phyloP scores from a whole-genome alignment of 768 basidiomycete genomes.

The Sporobolomyces phaffii region DNA sequence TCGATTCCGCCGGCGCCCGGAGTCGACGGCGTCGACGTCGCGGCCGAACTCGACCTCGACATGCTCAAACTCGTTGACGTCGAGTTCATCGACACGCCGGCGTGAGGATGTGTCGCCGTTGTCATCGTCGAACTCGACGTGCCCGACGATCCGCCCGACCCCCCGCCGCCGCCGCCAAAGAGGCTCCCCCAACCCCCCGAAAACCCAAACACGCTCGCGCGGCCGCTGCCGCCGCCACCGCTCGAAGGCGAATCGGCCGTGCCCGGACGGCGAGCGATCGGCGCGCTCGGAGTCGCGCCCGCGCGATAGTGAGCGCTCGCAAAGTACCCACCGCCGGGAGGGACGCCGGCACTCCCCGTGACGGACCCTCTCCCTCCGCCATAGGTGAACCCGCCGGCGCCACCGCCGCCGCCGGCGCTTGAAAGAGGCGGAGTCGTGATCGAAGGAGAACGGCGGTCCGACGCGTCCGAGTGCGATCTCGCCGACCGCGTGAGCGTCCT shows the following conservation, averaged over 20 bases:
- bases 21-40: neutral
- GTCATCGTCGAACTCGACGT: neutral
- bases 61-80: conserved; percentile 4
- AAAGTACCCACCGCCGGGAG: conserved; percentile 19
- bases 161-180: neutral
- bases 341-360: conserved; percentile 9
- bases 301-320: conserved; percentile 7
- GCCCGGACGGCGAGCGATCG: neutral
- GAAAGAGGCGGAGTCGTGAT: neutral
- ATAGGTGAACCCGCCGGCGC: conserved; percentile 3
- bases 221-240: neutral
- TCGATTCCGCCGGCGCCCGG: conserved; percentile 2
- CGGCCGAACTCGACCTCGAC: conserved; percentile 7
- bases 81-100: neutral
- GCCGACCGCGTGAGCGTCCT: conserved; percentile 6
- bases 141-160: neutral
- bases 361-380: conserved; percentile 3
- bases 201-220: conserved; percentile 27
- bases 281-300: neutral
- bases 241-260: neutral
- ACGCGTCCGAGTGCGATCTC: conserved; percentile 20
- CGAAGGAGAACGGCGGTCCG: conserved; percentile 14
- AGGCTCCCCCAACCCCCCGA: conserved; percentile 6
- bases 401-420: no score
- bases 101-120: no score